Conservation (phyloP, 2,329 filamentous ascomycete species). For the Alternaria sp. region DNA sequence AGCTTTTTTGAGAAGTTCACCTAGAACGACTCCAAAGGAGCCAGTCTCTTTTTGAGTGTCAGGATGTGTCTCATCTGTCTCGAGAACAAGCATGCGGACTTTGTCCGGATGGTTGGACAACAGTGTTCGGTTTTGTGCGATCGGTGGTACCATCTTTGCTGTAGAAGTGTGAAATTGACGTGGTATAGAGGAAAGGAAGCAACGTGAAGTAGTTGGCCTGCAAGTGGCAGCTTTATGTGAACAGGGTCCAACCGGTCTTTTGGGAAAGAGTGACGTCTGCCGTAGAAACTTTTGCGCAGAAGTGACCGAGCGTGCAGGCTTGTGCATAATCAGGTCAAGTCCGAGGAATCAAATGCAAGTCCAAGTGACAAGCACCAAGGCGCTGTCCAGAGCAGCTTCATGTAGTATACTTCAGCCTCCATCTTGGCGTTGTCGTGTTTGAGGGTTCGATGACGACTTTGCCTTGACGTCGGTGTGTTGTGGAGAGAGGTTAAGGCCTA, state of each 20-base stretch:
- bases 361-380: conserved; percentile 2
- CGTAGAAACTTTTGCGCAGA: conserved; percentile 11
- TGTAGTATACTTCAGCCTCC: conserved; percentile 17
- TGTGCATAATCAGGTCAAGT: conserved; percentile 20
- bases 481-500: conserved; percentile 4
- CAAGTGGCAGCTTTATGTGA: background rate
- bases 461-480: conserved; percentile 11
- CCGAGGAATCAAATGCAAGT: conserved; percentile 1
- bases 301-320: conserved; percentile 22
- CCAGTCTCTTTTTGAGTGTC: conserved; percentile 61
- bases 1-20: conserved; percentile 61
- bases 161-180: conserved; percentile 2
- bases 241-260: conserved; percentile 1
- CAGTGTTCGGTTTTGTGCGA: conserved; percentile 29
- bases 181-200: background rate
- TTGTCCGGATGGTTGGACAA: conserved; percentile 40
- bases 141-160: conserved; percentile 34
- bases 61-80: conserved; percentile 66
- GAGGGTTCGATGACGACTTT: conserved; percentile 28
- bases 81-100: conserved; percentile 63
- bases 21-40: conserved; percentile 64
- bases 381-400: conserved; percentile 23
- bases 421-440: conserved; percentile 23
- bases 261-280: conserved; percentile 9
- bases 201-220: background rate